Conservation (phyloP, 129 eudicot genomes). For the Pittosporum tobira region DNA sequence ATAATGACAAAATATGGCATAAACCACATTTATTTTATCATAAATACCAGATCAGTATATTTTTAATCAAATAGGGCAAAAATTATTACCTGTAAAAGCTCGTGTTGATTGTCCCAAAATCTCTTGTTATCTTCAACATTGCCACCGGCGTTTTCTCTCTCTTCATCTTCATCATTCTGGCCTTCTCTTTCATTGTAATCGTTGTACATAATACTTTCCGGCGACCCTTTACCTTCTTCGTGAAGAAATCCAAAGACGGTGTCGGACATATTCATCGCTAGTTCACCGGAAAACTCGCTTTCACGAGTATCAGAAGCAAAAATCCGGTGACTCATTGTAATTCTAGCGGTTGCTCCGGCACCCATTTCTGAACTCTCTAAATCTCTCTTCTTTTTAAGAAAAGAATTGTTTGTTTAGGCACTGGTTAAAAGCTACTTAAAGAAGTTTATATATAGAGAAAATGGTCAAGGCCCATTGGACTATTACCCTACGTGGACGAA, state of each 20-base stretch:
- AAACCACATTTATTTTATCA: background rate
- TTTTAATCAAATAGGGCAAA: background rate
- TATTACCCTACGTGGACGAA: slow-evolving; percentile 13
- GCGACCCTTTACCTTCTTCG: slow-evolving; percentile 31
- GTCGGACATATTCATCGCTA: slow-evolving; percentile 34
- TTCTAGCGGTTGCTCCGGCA: slow-evolving; percentile 35
- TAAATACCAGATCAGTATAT: background rate
- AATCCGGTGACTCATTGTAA: slow-evolving; percentile 50
- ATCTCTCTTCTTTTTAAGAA: background rate
- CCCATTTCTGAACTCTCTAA: slow-evolving; percentile 7
- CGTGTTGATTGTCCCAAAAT: slow-evolving; percentile 68
- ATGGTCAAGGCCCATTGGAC: background rate
- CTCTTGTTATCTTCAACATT: slow-evolving; percentile 25
- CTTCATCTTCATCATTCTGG: slow-evolving; percentile 29
- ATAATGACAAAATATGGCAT: no score
- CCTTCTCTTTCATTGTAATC: slow-evolving; percentile 18
- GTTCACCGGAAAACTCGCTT: slow-evolving; percentile 24
- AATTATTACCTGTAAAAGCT: slow-evolving; percentile 49
- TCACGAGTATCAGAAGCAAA: slow-evolving; percentile 27
- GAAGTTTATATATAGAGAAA: slow-evolving; percentile 14
- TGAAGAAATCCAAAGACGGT: slow-evolving; percentile 71
- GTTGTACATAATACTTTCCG: slow-evolving; percentile 18
- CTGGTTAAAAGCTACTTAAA: background rate
- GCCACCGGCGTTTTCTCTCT: slow-evolving; percentile 23
- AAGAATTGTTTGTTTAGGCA: background rate